These are phyloP conservation scores for Colletotrichum siamense DNA, from an alignment of 2,329 filamentous ascomycete genomes.

Conservation along the genomic window DNA sequence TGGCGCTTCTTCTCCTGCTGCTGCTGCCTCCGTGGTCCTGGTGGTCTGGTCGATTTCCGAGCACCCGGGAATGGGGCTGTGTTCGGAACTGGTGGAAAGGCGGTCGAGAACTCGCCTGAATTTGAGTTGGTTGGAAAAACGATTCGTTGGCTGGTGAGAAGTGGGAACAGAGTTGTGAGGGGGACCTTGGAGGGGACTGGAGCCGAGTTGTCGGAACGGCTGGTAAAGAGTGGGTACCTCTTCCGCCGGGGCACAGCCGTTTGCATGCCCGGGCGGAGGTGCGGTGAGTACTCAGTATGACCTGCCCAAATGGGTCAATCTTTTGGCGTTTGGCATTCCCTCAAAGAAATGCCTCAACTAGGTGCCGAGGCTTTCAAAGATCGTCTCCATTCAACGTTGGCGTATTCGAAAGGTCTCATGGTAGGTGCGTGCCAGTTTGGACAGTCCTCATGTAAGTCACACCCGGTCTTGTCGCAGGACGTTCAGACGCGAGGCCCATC, in stretches of 20 bases:
- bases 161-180: not conserved
- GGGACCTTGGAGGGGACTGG: not conserved
- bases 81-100: not conserved
- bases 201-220: constrained; percentile 12
- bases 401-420: not conserved
- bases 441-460: not conserved
- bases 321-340: not conserved
- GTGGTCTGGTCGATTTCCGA: not conserved
- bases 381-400: not conserved
- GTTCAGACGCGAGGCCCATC: not conserved
- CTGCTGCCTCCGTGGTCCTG: not conserved
- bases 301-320: not conserved
- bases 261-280: not conserved
- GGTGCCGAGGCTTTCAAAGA: not conserved
- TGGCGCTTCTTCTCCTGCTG: not conserved
- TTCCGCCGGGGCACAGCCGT: not conserved
- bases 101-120: not conserved
- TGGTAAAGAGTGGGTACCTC: not conserved
- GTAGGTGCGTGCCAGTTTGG: not conserved
- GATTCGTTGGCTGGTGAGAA: not conserved
- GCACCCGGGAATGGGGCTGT: not conserved
- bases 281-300: not conserved
- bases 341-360: not conserved
- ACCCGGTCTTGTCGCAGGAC: not conserved
- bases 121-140: not conserved